phyloP scores from a whole-genome alignment of 225 moss, liverwort and hornwort species.

The Marchantia paleacea region DNA sequence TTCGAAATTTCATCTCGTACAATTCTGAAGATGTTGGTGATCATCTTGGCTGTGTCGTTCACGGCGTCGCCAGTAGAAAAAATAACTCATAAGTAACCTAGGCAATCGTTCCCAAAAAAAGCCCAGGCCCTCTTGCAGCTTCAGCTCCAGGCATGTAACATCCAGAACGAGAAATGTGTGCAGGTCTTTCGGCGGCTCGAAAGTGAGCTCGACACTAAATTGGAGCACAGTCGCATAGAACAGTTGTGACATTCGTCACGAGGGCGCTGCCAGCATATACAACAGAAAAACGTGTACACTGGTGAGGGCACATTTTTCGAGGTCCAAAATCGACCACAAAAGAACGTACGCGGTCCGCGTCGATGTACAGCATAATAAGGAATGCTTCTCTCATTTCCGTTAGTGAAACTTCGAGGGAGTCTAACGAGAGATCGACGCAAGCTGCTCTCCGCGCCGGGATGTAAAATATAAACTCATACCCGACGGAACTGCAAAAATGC shows the following conservation, averaged over 20 bases:
- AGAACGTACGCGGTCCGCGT: not conserved
- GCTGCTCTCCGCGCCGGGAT: not conserved
- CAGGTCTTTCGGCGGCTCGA: not conserved
- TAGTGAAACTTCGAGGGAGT: not conserved
- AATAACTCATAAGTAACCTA: conserved; percentile 21
- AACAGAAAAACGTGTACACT: not conserved
- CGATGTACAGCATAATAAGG: not conserved
- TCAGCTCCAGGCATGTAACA: conserved; percentile 8
- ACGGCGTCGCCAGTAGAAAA: conserved; percentile 13
- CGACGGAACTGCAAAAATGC: no score
- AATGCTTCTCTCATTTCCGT: conserved; percentile 16
- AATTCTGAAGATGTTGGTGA: conserved; percentile 94
- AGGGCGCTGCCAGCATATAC: not conserved
- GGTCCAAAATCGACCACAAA: conserved; percentile 10
- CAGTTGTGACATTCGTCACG: not conserved
- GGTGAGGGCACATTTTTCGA: not conserved
- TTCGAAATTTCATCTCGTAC: conserved; percentile 38
- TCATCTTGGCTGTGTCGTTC: conserved; percentile 52
- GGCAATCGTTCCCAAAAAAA: not conserved
- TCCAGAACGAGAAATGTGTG: not conserved
- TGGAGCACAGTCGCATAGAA: not conserved
- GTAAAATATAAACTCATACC: not conserved
- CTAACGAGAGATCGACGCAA: not conserved
- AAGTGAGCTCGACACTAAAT: not conserved
- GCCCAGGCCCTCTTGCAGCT: conserved; percentile 4